These are phyloP conservation scores for Ceratocystis destructans DNA, from an alignment of 2,329 filamentous ascomycete genomes.

Conservation along the genomic window DNA sequence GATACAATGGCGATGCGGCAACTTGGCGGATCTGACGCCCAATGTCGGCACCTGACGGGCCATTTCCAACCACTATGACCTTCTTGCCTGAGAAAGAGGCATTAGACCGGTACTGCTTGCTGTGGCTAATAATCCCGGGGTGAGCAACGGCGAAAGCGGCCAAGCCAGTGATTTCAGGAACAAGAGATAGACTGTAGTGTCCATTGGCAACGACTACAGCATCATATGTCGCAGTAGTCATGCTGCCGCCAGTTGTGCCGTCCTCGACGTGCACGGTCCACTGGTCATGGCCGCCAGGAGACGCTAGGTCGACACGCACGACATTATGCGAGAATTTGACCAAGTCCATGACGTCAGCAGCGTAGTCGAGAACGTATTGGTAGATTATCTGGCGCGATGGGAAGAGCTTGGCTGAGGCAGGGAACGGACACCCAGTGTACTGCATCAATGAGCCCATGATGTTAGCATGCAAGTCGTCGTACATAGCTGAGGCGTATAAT, in stretches of 20 bases:
- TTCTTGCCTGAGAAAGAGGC: conserved; percentile 52
- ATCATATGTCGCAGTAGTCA: conserved; percentile 45
- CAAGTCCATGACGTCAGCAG: conserved; percentile 49
- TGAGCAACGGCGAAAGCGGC: conserved; percentile 44
- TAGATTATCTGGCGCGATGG: conserved; percentile 58
- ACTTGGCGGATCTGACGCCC: conserved; percentile 56
- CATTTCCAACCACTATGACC: conserved; percentile 72
- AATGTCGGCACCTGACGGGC: conserved; percentile 74
- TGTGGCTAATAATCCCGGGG: conserved; percentile 52
- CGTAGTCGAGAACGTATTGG: conserved; percentile 60
- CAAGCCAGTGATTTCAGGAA: conserved; percentile 51
- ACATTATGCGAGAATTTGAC: conserved; percentile 62
- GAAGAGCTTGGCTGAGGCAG: conserved; percentile 52
- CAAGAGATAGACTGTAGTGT: conserved; percentile 56
- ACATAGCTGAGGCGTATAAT: conserved; percentile 69
- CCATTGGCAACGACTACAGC: conserved; percentile 64
- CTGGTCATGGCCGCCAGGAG: conserved; percentile 19
- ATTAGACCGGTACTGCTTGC: conserved; percentile 63
- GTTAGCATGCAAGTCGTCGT: conserved; percentile 72
- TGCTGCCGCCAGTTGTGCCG: conserved; percentile 26
- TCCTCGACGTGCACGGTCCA: conserved; percentile 13
- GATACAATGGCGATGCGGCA: conserved; percentile 47
- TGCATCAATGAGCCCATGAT: conserved; percentile 71
- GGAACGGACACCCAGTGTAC: conserved; percentile 58
- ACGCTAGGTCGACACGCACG: conserved; percentile 35